Base-by-base conservation (phyloP, 2,329 filamentous ascomycete species). In the Pyrenophora graminea region DNA sequence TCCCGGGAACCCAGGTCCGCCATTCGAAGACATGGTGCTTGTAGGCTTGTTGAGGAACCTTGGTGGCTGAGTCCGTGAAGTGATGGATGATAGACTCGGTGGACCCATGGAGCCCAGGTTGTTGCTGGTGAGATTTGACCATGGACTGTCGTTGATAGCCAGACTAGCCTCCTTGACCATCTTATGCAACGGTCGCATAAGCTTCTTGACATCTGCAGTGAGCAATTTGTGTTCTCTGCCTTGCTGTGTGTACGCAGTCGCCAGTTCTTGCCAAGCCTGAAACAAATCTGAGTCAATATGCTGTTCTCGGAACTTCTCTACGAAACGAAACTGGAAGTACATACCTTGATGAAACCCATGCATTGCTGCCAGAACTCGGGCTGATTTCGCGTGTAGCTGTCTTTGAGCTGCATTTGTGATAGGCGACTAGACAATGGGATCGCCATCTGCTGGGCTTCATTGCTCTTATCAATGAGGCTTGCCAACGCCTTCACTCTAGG, bases 321-420 rank as follows among this genome's bases (percentile, higher is more conserved):
- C 34, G 15, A 39, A 45, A 40, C 36, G 34, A 31, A 40, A 56
- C 53, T 59, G 27, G 38, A 25, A 46, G 50, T 58, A 67, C 73
- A 60, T 62, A 79, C 77, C 69, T 76, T 82, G 57, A 90, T 82
- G 59, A 91, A 91, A 61, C 80, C 82, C 74, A 88, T 91, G 76
- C 89, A 94, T 45, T 92, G 78, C 59, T 84, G 79, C 82, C 83
- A 85, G 62, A 86, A 83, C 42, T 85, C 83, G 36, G 79, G 78
- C 58, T 84, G 81, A 56, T 80, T 85, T 46, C 90, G 82, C 43
- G 90, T 82, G 9, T 85, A 86, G 6, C 90, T 89, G 63, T 96
- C 91, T 69, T 93, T 94, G 9, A 96, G 79, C 69, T 91, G 91
- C 77, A 96, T 90, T 39, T 82, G 81, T 3, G 86, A 90, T 9